Conservation (phyloP, 164 flowering plant genomes). For the Annona cherimola region DNA sequence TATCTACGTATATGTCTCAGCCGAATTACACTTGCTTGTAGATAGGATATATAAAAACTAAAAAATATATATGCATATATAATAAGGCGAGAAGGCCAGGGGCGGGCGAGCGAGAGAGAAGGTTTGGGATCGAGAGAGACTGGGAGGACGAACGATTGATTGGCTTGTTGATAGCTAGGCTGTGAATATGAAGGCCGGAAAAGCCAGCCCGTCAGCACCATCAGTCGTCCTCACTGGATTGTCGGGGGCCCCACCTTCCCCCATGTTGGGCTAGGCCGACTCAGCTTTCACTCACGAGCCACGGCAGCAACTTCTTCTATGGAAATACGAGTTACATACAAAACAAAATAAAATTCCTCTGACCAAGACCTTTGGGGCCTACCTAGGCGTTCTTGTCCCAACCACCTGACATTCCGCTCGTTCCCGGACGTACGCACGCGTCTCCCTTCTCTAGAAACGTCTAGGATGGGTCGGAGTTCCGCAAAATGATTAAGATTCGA, state of each 20-base stretch:
- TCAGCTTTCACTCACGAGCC: neutral
- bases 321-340: neutral
- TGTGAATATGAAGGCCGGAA: slow-evolving; percentile 1
- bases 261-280: slow-evolving; percentile 1
- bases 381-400: neutral
- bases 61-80: neutral
- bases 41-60: neutral
- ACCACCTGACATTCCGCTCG: neutral
- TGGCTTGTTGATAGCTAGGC: slow-evolving; percentile 1
- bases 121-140: neutral
- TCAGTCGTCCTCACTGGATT: slow-evolving; percentile 16
- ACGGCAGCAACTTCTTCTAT: slow-evolving; percentile 3
- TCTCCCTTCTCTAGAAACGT: neutral
- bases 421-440: neutral
- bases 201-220: neutral
- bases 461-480: too few species aligned
- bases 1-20: neutral
- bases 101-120: neutral
- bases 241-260: slow-evolving; percentile 5
- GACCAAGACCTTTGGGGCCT: neutral
- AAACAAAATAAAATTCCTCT: neutral
- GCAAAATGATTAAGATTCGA: too few species aligned
- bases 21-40: neutral
- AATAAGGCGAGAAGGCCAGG: neutral
- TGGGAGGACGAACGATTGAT: neutral